A percentile compares a stretch with the other conserved stretches of the same genome.
These are phyloP conservation scores for Auricularia cornea DNA, from an alignment of 768 basidiomycete species.

Conservation along the genomic window DNA sequence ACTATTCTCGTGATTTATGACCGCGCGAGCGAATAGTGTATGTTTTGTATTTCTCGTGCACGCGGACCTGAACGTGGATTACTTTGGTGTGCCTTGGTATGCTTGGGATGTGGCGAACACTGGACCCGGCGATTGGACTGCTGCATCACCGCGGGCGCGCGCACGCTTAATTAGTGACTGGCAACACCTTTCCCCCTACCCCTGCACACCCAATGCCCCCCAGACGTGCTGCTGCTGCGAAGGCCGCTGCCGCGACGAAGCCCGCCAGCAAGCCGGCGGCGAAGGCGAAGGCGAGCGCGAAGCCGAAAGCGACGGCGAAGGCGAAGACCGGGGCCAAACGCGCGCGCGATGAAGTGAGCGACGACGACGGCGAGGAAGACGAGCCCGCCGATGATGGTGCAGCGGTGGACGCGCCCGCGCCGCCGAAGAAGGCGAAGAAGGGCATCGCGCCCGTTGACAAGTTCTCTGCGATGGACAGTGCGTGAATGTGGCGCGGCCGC, in stretches of 20 bases:
- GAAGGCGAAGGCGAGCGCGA: not conserved
- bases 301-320: not conserved
- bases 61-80: too few relatives aligned
- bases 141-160: too few relatives aligned
- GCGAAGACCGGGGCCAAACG: not conserved
- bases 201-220: not conserved
- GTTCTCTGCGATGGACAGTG: constrained; percentile 37
- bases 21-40: not conserved
- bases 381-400: not conserved
- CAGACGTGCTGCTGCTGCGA: constrained; percentile 3
- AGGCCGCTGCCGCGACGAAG: constrained; percentile 4
- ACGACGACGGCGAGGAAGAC: not conserved
- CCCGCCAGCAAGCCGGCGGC: constrained; percentile 9
- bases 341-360: not conserved
- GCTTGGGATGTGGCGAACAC: too few relatives aligned
- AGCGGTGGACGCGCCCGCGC: not conserved
- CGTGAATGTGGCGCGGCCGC: constrained; percentile 17
- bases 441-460: constrained; percentile 51
- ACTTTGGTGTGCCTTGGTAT: too few relatives aligned
- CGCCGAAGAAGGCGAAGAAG: constrained; percentile 38
- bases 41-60: not conserved
- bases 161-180: too few relatives aligned
- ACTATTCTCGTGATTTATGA: not conserved
- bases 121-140: too few relatives aligned
- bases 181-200: not conserved